Conservation (phyloP, 495 filamentous ascomycete species). For the Hypoxylon subgilvum region DNA sequence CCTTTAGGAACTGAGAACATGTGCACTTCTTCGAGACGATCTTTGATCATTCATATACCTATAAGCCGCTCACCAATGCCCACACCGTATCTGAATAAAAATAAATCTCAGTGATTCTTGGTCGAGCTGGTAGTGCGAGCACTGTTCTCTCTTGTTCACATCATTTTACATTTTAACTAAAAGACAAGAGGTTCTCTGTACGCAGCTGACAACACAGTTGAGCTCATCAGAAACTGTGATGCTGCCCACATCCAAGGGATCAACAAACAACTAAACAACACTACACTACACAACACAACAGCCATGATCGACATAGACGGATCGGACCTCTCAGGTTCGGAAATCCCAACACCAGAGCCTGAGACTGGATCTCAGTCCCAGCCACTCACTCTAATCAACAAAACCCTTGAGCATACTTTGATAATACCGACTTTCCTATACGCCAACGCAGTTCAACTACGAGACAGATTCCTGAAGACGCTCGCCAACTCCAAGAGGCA, state of each 20-base stretch:
- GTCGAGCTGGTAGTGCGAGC: neutral
- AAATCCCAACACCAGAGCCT: conserved; percentile 30
- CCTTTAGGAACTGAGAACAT: neutral
- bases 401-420: conserved; percentile 82
- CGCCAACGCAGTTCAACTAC: conserved; percentile 80
- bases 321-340: conserved; percentile 35
- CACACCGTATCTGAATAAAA: neutral
- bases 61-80: neutral
- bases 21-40: neutral
- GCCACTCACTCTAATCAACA: conserved; percentile 77
- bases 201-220: no score
- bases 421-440: conserved; percentile 83
- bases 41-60: conserved; percentile 11
- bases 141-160: neutral
- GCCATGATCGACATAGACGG: conserved; percentile 33
- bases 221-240: neutral
- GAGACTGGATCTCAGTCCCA: conserved; percentile 48
- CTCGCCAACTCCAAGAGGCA: conserved; percentile 79
- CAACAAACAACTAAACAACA: no score
- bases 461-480: conserved; percentile 74
- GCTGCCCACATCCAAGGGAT: neutral
- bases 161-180: neutral
- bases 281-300: neutral
- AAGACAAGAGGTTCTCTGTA: no score
- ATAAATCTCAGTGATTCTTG: neutral